Percentiles rank a stretch among this genome's conserved stretches.
Evolutionary conservation across 305 asterid genomes (phyloP).

Genomic region (Solanum aculeatissimum): DNA sequence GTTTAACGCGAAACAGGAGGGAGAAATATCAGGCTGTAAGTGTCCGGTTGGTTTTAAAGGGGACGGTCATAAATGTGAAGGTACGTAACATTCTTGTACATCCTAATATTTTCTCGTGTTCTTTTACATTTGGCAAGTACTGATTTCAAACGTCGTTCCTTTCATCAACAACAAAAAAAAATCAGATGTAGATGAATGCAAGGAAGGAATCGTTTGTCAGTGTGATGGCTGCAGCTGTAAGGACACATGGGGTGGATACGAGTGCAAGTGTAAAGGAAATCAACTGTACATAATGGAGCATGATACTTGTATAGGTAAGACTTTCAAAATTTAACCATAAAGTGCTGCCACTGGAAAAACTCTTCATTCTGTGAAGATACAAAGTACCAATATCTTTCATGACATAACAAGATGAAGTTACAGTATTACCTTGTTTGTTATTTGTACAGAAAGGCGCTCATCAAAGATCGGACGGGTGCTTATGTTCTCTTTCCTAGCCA

Average conservation of each 20-base stretch:
- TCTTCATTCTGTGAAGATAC: not conserved
- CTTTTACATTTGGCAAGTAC: not conserved
- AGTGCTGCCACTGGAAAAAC: not conserved
- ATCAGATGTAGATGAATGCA: conserved; percentile 78
- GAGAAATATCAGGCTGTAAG: conserved; percentile 53
- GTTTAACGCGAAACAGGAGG: conserved; percentile 31
- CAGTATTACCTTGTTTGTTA: not conserved
- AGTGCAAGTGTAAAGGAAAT: conserved; percentile 58
- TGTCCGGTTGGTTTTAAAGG: conserved; percentile 79
- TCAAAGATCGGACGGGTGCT: conserved; percentile 49
- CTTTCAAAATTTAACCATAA: not conserved
- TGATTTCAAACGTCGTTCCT: not conserved
- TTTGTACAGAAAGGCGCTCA: conserved; percentile 46
- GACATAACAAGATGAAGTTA: not conserved
- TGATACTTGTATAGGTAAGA: conserved; percentile 69
- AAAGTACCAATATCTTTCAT: not conserved
- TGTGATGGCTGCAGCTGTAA: conserved; percentile 80
- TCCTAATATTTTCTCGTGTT: not conserved
- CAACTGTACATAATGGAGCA: conserved; percentile 72
- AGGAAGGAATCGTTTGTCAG: conserved; percentile 48
- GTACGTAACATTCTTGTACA: conserved; percentile 12
- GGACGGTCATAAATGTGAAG: conserved; percentile 77
- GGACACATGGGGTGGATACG: conserved; percentile 76
- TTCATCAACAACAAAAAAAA: not conserved
- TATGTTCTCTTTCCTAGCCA: conserved; percentile 37